These are phyloP conservation scores for Verticillium tricorpus DNA, from an alignment of 2,329 filamentous ascomycete species.

Conservation along the genomic window DNA sequence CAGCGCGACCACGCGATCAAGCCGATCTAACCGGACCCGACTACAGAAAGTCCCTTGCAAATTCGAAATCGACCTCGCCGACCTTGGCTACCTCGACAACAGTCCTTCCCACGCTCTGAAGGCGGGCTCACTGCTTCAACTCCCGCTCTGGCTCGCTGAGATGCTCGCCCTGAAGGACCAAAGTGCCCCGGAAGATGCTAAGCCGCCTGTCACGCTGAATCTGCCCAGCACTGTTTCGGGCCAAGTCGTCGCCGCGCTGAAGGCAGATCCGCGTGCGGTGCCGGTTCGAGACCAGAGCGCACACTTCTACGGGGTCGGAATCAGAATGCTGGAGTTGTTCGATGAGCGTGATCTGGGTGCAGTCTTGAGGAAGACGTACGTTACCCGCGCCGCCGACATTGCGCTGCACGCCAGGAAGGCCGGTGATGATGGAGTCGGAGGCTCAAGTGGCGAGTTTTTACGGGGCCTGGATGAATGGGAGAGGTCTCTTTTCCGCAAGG, in stretches of 20 bases:
- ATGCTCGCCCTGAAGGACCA: slow-evolving; percentile 74
- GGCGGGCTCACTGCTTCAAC: slow-evolving; percentile 70
- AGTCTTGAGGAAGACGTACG: slow-evolving; percentile 74
- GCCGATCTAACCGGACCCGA: background rate
- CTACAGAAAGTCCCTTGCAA: slow-evolving; percentile 87
- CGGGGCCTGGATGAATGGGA: slow-evolving; percentile 88
- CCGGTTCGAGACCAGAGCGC: slow-evolving; percentile 77
- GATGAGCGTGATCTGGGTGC: slow-evolving; percentile 76
- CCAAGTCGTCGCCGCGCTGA: slow-evolving; percentile 82
- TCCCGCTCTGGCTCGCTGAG: slow-evolving; percentile 92
- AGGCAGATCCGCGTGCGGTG: slow-evolving; percentile 83
- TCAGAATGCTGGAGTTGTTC: slow-evolving; percentile 83
- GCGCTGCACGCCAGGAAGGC: slow-evolving; percentile 86
- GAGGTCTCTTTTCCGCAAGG: slow-evolving; percentile 67
- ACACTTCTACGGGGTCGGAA: slow-evolving; percentile 83
- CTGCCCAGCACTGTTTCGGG: slow-evolving; percentile 72
- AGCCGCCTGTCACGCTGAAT: slow-evolving; percentile 72
- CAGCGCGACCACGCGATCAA: background rate
- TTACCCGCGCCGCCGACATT: slow-evolving; percentile 74
- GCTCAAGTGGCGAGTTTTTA: slow-evolving; percentile 75
- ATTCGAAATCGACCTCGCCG: slow-evolving; percentile 84
- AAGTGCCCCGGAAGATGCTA: slow-evolving; percentile 30
- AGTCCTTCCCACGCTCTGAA: slow-evolving; percentile 70
- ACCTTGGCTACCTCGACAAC: slow-evolving; percentile 85
- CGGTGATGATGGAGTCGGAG: slow-evolving; percentile 56